Conservation (phyloP, 2,329 filamentous ascomycete species). For the Colletotrichum chlorophyti region DNA sequence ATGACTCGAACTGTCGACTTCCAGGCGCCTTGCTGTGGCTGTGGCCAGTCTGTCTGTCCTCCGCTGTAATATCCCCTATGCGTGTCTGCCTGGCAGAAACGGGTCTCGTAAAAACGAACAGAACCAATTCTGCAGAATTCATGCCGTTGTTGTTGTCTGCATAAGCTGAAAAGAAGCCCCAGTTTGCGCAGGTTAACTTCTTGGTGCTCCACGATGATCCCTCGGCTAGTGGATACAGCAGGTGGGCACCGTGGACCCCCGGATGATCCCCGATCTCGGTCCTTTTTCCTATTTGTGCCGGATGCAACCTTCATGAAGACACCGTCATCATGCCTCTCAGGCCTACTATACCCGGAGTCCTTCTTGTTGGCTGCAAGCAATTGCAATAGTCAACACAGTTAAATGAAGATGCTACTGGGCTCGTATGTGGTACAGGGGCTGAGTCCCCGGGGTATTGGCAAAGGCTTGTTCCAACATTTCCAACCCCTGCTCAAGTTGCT, state of each 20-base stretch:
- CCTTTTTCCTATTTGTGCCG: conserved; percentile 10
- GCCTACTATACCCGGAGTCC: too few species aligned
- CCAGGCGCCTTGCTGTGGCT: neutral
- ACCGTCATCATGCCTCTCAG: too few species aligned
- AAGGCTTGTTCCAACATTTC: conserved; percentile 64
- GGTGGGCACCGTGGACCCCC: neutral
- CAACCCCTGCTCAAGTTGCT: conserved; percentile 58
- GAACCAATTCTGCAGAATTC: neutral
- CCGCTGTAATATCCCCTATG: too few species aligned
- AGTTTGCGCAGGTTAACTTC: neutral
- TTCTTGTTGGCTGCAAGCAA: too few species aligned
- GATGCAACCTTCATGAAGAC: neutral
- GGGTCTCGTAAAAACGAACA: neutral
- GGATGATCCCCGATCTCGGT: conserved; percentile 14
- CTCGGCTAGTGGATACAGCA: neutral
- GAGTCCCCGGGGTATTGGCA: conserved; percentile 38
- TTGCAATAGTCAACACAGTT: too few species aligned
- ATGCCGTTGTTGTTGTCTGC: conserved; percentile 1
- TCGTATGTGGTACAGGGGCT: conserved; percentile 36
- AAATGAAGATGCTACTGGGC: neutral
- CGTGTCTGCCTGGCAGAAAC: neutral
- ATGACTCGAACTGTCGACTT: neutral
- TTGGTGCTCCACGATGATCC: conserved; percentile 13
- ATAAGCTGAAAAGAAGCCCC: neutral
- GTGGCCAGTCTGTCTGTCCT: too few species aligned